Base-by-base conservation (phyloP, 371 early-diverging fungal genomes). In the Mucor circinelloides region DNA sequence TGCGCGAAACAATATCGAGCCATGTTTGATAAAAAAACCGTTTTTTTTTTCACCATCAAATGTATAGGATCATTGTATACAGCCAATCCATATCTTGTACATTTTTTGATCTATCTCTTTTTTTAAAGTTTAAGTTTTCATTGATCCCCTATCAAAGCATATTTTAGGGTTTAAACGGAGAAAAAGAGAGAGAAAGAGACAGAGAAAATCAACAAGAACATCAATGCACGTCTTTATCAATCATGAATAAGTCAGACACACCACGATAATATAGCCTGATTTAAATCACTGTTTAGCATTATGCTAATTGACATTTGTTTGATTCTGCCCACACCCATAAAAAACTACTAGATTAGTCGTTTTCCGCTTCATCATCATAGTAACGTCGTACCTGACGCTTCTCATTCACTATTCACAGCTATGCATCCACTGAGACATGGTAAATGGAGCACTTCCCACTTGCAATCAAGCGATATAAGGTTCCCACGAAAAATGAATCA, bases 401-500 rank as follows among this genome's bases (percentile, higher is more conserved):
- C 21, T 48, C 15, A 48, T 48, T 19, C 0, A 21, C 9, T 21
- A 48, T n/a, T 0, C 42, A 15, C 42, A 42, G 17, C 15, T n/a
- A 42, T 48, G 6, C 48, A 21, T 48, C n/a, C 48, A 48, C 10
- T 23, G 8, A 34, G 34, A 48, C 48, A 48, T n/a, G 6, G 9
- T n/a, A 8, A 48, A 48, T 34, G 34, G 9, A 48, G 8, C 21
- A 21, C 23, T 2, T 42, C 17, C 7, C 6, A 42, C 3, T 6
- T 42, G 13, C 6, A 42, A 15, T 2, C 52, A 23, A 50, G 52
- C 52, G 3, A 13, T 12, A 44, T 54, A 54, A 54, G 54, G 28
- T 54, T 54, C 54, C 54, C 54, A 54, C 54, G 54, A 54, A 54
- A 54, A 54, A 25, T 54, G 17, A 9, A 54, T 54, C 54, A 30